Conservation (phyloP, 768 basidiomycete genomes). For the Leccinum pellstonianum region DNA sequence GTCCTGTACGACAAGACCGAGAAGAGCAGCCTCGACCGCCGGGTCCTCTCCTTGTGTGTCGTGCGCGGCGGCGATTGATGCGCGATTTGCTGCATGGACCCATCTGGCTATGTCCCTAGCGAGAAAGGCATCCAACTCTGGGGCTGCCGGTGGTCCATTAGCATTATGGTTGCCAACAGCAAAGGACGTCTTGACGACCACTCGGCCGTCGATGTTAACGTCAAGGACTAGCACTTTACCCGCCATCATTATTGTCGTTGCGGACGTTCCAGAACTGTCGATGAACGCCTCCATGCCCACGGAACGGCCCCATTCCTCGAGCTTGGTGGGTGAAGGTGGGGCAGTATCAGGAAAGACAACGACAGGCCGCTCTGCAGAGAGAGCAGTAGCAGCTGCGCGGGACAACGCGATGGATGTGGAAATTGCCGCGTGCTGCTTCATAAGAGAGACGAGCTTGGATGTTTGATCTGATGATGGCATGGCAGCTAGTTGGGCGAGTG, state of each 20-base stretch:
- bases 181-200: slow-evolving; percentile 71
- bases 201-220: slow-evolving; percentile 53
- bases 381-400: slow-evolving; percentile 20
- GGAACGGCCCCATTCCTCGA: slow-evolving; percentile 60
- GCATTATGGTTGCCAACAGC: slow-evolving; percentile 51
- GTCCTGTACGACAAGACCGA: slow-evolving; percentile 48
- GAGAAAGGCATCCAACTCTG: slow-evolving; percentile 60
- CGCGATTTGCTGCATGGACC: slow-evolving; percentile 43
- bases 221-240: slow-evolving; percentile 83
- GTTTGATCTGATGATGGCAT: slow-evolving; percentile 52
- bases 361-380: slow-evolving; percentile 21
- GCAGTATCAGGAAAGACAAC: slow-evolving; percentile 30
- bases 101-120: slow-evolving; percentile 54
- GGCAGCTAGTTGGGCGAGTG: slow-evolving; percentile 45
- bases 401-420: slow-evolving; percentile 29
- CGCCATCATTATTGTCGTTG: slow-evolving; percentile 59
- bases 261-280: slow-evolving; percentile 49
- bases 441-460: slow-evolving; percentile 64
- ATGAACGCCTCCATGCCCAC: slow-evolving; percentile 76
- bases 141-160: slow-evolving; percentile 43
- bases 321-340: slow-evolving; percentile 34
- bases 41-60: slow-evolving; percentile 47
- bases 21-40: slow-evolving; percentile 45
- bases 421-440: slow-evolving; percentile 61
- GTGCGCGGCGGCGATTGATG: slow-evolving; percentile 19